Conservation (phyloP, 352 stramenopile genomes). For the Phytophthora tentaculata region DNA sequence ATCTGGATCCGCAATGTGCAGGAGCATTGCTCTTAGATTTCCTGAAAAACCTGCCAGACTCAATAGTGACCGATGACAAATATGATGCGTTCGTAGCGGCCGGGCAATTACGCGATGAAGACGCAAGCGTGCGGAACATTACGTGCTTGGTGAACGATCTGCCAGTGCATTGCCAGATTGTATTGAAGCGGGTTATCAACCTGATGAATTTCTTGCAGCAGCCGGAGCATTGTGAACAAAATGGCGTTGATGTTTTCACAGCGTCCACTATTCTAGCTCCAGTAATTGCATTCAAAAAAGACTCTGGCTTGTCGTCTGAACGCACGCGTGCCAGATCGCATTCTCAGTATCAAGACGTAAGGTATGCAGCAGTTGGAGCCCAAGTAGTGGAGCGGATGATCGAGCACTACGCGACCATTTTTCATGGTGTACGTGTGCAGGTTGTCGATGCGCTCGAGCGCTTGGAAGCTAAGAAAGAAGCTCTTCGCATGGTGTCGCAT, state of each 20-base stretch:
- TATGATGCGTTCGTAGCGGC: slow-evolving; percentile 85
- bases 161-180: slow-evolving; percentile 68
- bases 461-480: slow-evolving; percentile 69
- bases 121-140: slow-evolving; percentile 79
- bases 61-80: slow-evolving; percentile 77
- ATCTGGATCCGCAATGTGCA: slow-evolving; percentile 70
- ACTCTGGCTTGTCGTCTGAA: slow-evolving; percentile 44
- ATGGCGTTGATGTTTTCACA: slow-evolving; percentile 71
- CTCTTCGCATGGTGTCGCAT: slow-evolving; percentile 66
- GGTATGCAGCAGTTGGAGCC: slow-evolving; percentile 74
- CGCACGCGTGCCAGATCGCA: slow-evolving; percentile 52
- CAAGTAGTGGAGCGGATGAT: slow-evolving; percentile 86
- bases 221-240: slow-evolving; percentile 61
- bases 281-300: slow-evolving; percentile 82
- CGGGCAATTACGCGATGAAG: slow-evolving; percentile 71
- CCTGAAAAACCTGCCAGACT: slow-evolving; percentile 77
- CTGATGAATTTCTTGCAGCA: slow-evolving; percentile 74
- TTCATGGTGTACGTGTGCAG: slow-evolving; percentile 68
- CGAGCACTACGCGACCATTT: slow-evolving; percentile 75
- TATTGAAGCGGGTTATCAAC: slow-evolving; percentile 72
- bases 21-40: slow-evolving; percentile 81
- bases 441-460: slow-evolving; percentile 71
- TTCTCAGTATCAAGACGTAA: slow-evolving; percentile 74
- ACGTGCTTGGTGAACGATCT: slow-evolving; percentile 82
- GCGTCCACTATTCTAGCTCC: slow-evolving; percentile 70